Evolutionary conservation across 192 early-diverging fungal genomes (phyloP).

Genomic region (Mortierella antarctica): DNA sequence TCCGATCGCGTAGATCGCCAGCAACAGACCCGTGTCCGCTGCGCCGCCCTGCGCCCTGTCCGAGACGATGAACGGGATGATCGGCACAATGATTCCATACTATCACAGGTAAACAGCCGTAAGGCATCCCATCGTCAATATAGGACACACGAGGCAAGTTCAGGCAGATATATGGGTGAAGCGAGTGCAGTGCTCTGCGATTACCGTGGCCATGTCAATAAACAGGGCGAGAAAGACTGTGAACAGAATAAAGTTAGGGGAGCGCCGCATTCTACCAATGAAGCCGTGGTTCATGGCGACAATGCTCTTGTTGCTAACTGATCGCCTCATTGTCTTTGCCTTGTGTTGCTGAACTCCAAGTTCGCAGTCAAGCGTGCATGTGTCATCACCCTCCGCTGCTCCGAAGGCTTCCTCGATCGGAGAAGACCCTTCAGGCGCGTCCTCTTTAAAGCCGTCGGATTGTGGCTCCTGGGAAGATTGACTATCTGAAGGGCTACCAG

Average conservation of each 20-base stretch:
- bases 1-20: constrained; percentile 69
- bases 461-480: too few relatives aligned
- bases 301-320: constrained; percentile 17
- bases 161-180: not conserved
- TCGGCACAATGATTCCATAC: constrained; percentile 81
- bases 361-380: too few relatives aligned
- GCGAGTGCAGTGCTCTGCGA: too few relatives aligned
- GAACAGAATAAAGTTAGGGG: constrained; percentile 47
- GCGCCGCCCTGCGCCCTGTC: constrained; percentile 68
- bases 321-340: constrained; percentile 3
- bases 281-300: constrained; percentile 14
- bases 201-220: constrained; percentile 51
- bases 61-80: constrained; percentile 74
- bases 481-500: too few relatives aligned
- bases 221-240: constrained; percentile 45
- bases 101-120: not conserved
- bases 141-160: not conserved
- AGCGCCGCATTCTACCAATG: constrained; percentile 35
- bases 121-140: not conserved
- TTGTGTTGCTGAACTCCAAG: not conserved
- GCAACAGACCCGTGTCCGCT: constrained; percentile 69
- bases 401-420: not conserved
- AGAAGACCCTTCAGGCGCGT: not conserved
- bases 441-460: not conserved
- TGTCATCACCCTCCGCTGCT: not conserved